Percentiles rank a stretch among this genome's conserved stretches.
These are phyloP conservation scores for Xylariales sp. DNA, from an alignment of 2,329 filamentous ascomycete genomes.

Conservation along the genomic window DNA sequence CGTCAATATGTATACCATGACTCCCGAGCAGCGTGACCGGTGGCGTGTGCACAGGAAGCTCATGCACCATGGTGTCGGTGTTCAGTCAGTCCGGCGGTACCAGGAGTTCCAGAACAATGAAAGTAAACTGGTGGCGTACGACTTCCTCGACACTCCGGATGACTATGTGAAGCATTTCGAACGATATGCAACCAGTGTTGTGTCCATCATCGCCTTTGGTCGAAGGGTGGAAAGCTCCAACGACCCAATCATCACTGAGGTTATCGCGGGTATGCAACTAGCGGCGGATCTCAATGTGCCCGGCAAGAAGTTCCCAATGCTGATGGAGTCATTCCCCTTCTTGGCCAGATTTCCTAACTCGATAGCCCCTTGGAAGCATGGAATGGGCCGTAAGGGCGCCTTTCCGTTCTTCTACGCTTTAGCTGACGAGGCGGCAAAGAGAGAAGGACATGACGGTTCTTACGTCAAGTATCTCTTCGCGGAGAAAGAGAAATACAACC, in stretches of 20 bases:
- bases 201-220: conserved; percentile 53
- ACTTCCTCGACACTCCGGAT: conserved; percentile 37
- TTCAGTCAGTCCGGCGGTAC: conserved; percentile 51
- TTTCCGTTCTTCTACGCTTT: conserved; percentile 48
- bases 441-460: conserved; percentile 29
- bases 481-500: background rate
- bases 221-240: conserved; percentile 43
- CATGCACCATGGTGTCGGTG: conserved; percentile 46
- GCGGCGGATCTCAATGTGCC: conserved; percentile 52
- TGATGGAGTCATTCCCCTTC: conserved; percentile 51
- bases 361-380: conserved; percentile 47
- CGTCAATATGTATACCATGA: conserved; percentile 38
- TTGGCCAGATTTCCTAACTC: conserved; percentile 43
- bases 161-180: conserved; percentile 50
- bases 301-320: conserved; percentile 49
- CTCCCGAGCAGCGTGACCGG: conserved; percentile 33
- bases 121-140: conserved; percentile 49
- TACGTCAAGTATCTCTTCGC: conserved; percentile 44
- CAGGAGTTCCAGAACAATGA: conserved; percentile 53
- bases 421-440: conserved; percentile 43
- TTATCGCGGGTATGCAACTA: conserved; percentile 53
- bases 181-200: conserved; percentile 47
- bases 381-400: conserved; percentile 40
- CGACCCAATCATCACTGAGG: conserved; percentile 55
- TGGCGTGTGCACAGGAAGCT: conserved; percentile 44